These are phyloP conservation scores for Blastobotrys persicus DNA, from an alignment of 1,139 yeast species.

Conservation along the genomic window DNA sequence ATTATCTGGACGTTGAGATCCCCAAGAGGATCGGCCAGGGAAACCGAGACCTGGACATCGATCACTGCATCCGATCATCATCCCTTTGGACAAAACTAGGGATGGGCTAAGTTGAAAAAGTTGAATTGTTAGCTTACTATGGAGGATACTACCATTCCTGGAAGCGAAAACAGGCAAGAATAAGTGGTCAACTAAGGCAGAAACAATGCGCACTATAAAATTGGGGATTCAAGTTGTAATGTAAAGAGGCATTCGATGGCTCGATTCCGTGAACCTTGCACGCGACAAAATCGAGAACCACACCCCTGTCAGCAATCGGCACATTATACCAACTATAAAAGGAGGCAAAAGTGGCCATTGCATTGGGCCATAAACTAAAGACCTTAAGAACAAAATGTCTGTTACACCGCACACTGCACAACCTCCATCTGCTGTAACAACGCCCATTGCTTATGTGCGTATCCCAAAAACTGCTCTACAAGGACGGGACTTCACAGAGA, in stretches of 20 bases:
- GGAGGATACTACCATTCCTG: too few relatives aligned
- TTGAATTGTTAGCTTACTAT: too few relatives aligned
- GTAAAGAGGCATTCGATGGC: too few relatives aligned
- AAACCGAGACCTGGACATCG: neutral
- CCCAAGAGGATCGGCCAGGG: too few relatives aligned
- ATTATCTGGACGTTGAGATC: too few relatives aligned
- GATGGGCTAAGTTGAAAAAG: too few relatives aligned
- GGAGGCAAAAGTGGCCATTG: neutral
- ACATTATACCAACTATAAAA: neutral
- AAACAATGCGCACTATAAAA: too few relatives aligned
- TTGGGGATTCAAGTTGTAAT: too few relatives aligned
- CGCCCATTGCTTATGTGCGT: slow-evolving; percentile 1
- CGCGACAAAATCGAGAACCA: neutral
- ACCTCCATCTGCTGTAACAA: neutral
- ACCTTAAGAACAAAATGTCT: neutral
- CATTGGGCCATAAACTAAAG: neutral
- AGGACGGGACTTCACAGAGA: neutral
- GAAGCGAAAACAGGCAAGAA: too few relatives aligned
- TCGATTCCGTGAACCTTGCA: neutral
- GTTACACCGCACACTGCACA: neutral
- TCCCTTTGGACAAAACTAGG: too few relatives aligned
- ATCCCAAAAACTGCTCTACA: neutral
- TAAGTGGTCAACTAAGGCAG: too few relatives aligned
- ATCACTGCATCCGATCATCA: neutral
- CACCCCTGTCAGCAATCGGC: neutral